phyloP scores from a whole-genome alignment of 164 flowering plant genomes.

The Cinnamomum chago region DNA sequence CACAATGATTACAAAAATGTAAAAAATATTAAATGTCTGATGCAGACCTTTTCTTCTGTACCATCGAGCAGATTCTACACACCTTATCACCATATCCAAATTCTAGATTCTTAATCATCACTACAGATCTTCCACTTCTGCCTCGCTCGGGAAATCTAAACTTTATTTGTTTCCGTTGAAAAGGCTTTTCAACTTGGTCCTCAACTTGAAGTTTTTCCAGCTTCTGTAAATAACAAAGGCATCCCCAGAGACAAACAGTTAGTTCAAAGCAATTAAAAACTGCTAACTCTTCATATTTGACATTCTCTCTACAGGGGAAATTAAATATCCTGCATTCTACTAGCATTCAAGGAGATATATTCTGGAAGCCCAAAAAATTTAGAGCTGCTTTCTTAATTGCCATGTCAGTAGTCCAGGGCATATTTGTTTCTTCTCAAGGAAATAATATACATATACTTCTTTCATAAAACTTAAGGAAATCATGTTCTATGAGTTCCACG shows the following conservation, averaged over 20 bases:
- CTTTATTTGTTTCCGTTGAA: slow-evolving; percentile 85
- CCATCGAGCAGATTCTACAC: slow-evolving; percentile 5
- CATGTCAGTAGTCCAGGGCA: too few species aligned
- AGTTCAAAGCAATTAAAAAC: neutral
- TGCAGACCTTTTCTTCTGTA: neutral
- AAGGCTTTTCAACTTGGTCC: slow-evolving; percentile 92
- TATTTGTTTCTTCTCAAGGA: too few species aligned
- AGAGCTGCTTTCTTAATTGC: neutral
- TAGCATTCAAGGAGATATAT: neutral
- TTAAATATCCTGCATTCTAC: too few species aligned
- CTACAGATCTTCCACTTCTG: slow-evolving; percentile 76
- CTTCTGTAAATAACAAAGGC: slow-evolving; percentile 47
- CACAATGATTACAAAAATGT: neutral
- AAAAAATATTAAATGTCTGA: neutral
- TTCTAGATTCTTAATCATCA: slow-evolving; percentile 55
- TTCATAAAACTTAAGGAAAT: too few species aligned
- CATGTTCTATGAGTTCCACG: too few species aligned
- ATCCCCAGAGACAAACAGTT: slow-evolving; percentile 1
- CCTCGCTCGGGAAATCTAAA: slow-evolving; percentile 96
- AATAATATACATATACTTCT: too few species aligned
- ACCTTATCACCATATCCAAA: slow-evolving; percentile 76
- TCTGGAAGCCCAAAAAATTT: too few species aligned
- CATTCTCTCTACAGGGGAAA: neutral
- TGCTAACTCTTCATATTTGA: neutral
- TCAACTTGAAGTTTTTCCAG: slow-evolving; percentile 87